phyloP scores from a whole-genome alignment of 768 basidiomycete genomes.

The Phaeolepiota aurea region DNA sequence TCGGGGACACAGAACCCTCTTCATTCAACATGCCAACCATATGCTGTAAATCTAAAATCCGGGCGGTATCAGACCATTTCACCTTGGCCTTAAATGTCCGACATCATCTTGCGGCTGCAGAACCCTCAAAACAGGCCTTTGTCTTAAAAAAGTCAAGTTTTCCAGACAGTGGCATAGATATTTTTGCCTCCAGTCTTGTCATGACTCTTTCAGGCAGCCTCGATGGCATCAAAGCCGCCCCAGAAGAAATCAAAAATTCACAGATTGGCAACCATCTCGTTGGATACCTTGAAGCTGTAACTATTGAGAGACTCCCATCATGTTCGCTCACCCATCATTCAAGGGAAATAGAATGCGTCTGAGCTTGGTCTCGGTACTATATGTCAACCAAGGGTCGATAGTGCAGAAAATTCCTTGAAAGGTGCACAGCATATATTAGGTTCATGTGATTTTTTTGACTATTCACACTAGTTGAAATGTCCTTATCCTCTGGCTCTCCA shows the following conservation, averaged over 20 bases:
- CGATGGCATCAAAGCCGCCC: conserved; percentile 31
- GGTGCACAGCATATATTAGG: too few species aligned
- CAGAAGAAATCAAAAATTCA: conserved; percentile 36
- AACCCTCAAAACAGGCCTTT: conserved; percentile 18
- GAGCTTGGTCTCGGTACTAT: conserved; percentile 51
- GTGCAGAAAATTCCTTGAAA: too few species aligned
- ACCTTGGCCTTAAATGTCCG: conserved; percentile 35
- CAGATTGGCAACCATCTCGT: conserved; percentile 40
- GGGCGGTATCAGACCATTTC: conserved; percentile 34
- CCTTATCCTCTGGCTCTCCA: too few species aligned
- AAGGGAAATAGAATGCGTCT: conserved; percentile 45
- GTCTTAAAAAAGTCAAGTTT: conserved; percentile 27
- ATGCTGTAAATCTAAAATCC: conserved; percentile 23
- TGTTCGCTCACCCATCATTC: too few species aligned
- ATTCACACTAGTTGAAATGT: too few species aligned
- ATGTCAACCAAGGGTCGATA: too few species aligned
- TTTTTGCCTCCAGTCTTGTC: conserved; percentile 38
- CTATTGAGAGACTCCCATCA: conserved; percentile 3
- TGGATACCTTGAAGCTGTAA: conserved; percentile 30
- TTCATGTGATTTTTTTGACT: too few species aligned
- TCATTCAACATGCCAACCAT: conserved; percentile 6
- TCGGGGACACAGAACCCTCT: background rate
- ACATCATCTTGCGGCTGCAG: conserved; percentile 30
- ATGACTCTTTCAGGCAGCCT: conserved; percentile 47
- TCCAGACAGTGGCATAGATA: conserved; percentile 36